Evolutionary conservation across 441 rosid genomes (phyloP).

Genomic region (Adansonia grandidieri): DNA sequence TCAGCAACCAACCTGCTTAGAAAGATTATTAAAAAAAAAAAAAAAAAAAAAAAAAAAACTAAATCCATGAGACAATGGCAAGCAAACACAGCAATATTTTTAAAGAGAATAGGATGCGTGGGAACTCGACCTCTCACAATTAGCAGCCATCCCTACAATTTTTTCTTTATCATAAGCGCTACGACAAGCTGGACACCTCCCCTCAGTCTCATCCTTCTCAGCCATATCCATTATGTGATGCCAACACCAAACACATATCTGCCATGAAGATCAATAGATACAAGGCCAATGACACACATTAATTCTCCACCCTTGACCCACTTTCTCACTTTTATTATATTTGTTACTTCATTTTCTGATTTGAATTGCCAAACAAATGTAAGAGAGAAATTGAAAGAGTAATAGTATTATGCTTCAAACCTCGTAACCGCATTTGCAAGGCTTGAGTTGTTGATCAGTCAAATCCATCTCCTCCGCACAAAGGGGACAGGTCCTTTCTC

Average conservation of each 20-base stretch:
- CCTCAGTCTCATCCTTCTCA: slow-evolving; percentile 64
- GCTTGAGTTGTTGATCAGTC: slow-evolving; percentile 94
- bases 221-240: slow-evolving; percentile 75
- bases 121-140: slow-evolving; percentile 53
- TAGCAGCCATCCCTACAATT: slow-evolving; percentile 62
- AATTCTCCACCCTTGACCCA: not conserved
- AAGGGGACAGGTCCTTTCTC: slow-evolving; percentile 90
- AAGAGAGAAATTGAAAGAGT: not conserved
- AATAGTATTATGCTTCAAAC: slow-evolving; percentile 36
- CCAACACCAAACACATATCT: slow-evolving; percentile 86
- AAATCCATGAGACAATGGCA: slow-evolving; percentile 8
- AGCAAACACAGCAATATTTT: slow-evolving; percentile 32
- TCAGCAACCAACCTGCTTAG: slow-evolving; percentile 53
- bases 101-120: slow-evolving; percentile 19
- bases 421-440: slow-evolving; percentile 97
- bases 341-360: not conserved
- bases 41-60: not conserved
- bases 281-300: slow-evolving; percentile 20
- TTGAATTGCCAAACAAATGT: not conserved
- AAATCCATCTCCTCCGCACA: slow-evolving; percentile 96
- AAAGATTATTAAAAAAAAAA: not conserved
- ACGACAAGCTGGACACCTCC: slow-evolving; percentile 76
- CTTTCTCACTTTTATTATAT: not conserved
- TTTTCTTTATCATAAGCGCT: slow-evolving; percentile 62
- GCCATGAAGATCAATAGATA: slow-evolving; percentile 15